A percentile compares a stretch with the other conserved stretches of the same genome.
Evolutionary conservation across 306 rosid genomes (phyloP).

Genomic region (Citrullus colocynthis): DNA sequence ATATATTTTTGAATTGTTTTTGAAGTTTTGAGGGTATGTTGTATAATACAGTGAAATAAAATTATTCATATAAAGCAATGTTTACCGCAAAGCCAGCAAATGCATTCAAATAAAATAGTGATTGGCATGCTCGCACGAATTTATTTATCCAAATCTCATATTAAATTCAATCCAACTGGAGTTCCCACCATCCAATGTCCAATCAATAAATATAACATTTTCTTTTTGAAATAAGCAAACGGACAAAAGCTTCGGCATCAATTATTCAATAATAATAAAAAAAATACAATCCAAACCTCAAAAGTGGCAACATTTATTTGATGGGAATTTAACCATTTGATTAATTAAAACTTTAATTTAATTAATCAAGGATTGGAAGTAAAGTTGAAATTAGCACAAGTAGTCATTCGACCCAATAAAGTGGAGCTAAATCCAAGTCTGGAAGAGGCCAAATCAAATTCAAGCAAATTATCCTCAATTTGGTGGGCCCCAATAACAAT

Average conservation of each 20-base stretch:
- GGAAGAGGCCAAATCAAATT: conserved; percentile 33
- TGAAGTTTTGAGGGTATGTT: no score
- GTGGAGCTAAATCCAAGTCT: conserved; percentile 43
- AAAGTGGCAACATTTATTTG: not conserved
- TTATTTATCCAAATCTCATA: no score
- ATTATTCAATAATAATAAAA: not conserved
- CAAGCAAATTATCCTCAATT: conserved; percentile 39
- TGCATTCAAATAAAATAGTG: no score
- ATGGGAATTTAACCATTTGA: not conserved
- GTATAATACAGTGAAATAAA: no score
- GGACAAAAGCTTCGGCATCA: no score
- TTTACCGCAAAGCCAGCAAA: not conserved
- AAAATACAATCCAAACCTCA: not conserved
- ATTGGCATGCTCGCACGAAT: not conserved
- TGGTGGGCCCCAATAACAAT: conserved; percentile 49
- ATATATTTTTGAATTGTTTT: no score
- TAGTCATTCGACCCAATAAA: conserved; percentile 15
- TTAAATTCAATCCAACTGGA: no score
- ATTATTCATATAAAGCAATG: not conserved
- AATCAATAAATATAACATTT: no score
- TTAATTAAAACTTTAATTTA: not conserved
- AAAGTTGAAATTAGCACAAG: conserved; percentile 49
- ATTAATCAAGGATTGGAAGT: conserved; percentile 23
- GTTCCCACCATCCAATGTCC: not conserved
- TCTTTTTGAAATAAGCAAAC: no score